Evolutionary conservation across 2,329 filamentous ascomycete genomes (phyloP).

Genomic region (Berkeleyomyces rouxiae): DNA sequence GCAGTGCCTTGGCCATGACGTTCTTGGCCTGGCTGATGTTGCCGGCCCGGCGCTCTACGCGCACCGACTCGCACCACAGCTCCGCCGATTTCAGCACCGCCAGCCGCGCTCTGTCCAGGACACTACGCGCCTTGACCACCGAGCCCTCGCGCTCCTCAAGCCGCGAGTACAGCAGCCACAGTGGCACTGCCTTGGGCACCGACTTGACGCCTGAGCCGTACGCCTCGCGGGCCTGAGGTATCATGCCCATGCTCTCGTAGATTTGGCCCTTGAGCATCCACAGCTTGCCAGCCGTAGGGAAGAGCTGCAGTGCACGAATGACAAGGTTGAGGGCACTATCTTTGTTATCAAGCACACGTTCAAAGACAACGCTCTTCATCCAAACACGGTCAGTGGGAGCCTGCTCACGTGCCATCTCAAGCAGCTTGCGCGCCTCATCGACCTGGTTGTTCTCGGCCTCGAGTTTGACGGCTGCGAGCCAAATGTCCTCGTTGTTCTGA

Average conservation of each 20-base stretch:
- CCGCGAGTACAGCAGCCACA: conserved; percentile 80
- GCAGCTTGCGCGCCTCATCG: conserved; percentile 64
- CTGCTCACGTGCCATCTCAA: conserved; percentile 68
- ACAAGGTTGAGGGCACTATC: conserved; percentile 76
- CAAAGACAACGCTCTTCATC: conserved; percentile 91
- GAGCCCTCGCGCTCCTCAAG: conserved; percentile 75
- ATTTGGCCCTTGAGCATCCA: conserved; percentile 99
- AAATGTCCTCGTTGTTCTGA: conserved; percentile 94
- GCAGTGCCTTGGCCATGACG: conserved; percentile 82
- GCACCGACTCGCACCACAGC: conserved; percentile 86
- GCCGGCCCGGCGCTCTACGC: conserved; percentile 74
- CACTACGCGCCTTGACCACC: conserved; percentile 79
- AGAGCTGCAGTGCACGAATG: conserved; percentile 70
- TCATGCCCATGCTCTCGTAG: conserved; percentile 67
- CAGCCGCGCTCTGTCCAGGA: conserved; percentile 79
- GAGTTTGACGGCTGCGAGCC: conserved; percentile 88
- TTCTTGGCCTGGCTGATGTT: conserved; percentile 73
- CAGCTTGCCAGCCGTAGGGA: conserved; percentile 71
- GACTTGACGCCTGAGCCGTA: conserved; percentile 79
- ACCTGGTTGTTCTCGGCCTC: conserved; percentile 79
- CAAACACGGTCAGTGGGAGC: conserved; percentile 92
- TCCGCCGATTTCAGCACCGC: conserved; percentile 71
- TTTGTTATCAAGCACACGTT: conserved; percentile 63
- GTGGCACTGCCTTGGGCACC: conserved; percentile 63
- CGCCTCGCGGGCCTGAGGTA: conserved; percentile 74